Conservation (phyloP, 257 asterid species). For the Rehmannia glutinosa region DNA sequence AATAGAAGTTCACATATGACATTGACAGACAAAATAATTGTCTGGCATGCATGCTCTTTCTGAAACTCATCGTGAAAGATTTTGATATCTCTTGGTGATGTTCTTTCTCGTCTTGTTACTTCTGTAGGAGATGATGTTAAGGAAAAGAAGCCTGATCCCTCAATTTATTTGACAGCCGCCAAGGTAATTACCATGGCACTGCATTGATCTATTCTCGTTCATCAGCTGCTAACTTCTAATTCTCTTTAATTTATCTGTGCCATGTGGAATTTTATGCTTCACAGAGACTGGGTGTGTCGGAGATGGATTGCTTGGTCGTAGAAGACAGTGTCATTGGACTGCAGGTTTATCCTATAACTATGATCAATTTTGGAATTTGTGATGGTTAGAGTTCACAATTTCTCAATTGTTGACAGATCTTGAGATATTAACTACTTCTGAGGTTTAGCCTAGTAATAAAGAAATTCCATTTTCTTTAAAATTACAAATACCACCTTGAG, state of each 20-base stretch:
- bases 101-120: background rate
- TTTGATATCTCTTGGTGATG: too few relatives aligned
- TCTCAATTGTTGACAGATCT: too few relatives aligned
- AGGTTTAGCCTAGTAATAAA: too few relatives aligned
- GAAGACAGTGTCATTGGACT: constrained; percentile 98
- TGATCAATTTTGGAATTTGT: background rate
- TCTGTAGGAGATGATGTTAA: constrained; percentile 87
- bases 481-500: too few relatives aligned
- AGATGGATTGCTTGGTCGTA: constrained; percentile 73
- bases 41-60: too few relatives aligned
- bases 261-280: constrained; percentile 4
- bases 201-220: background rate
- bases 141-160: constrained; percentile 91
- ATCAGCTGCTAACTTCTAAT: background rate
- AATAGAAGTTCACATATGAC: too few relatives aligned
- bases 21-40: too few relatives aligned
- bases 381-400: too few relatives aligned
- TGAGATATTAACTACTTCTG: too few relatives aligned
- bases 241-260: constrained; percentile 2
- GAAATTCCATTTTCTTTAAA: too few relatives aligned
- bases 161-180: constrained; percentile 76
- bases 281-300: constrained; percentile 70
- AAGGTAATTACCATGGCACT: constrained; percentile 36
- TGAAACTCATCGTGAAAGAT: too few relatives aligned
- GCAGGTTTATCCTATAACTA: constrained; percentile 47